phyloP scores from a whole-genome alignment of 169 alveolate genomes.

The Perkinsus chesapeaki region DNA sequence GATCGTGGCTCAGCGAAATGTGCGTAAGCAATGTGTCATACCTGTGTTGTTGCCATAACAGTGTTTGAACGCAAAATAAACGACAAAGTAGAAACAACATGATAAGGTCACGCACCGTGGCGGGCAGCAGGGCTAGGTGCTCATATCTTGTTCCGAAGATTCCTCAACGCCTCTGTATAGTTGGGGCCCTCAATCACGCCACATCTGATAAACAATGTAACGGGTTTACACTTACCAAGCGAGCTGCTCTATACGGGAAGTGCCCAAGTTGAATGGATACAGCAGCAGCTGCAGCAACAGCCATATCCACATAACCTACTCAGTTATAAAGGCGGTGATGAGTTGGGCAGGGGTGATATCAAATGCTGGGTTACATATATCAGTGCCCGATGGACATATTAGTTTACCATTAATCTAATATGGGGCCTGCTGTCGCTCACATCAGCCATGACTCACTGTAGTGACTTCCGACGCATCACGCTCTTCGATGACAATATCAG shows the following conservation, averaged over 20 bases:
- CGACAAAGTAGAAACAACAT: too few relatives aligned
- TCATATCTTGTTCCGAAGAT: not conserved
- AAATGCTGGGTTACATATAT: not conserved
- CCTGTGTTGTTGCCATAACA: too few relatives aligned
- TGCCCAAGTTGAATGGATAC: not conserved
- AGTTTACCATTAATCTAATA: not conserved
- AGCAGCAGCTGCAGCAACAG: not conserved
- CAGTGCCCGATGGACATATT: not conserved
- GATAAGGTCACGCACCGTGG: too few relatives aligned
- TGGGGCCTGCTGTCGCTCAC: not conserved
- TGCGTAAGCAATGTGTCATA: too few relatives aligned
- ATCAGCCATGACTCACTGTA: not conserved
- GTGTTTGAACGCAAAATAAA: too few relatives aligned
- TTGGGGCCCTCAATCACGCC: not conserved
- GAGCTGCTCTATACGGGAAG: not conserved
- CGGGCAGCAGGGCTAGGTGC: too few relatives aligned
- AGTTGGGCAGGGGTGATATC: slow-evolving; percentile 24
- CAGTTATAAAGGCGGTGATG: slow-evolving; percentile 21
- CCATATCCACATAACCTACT: not conserved
- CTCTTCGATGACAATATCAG: slow-evolving; percentile 3
- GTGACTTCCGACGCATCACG: not conserved
- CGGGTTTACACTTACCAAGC: not conserved
- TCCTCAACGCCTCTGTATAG: not conserved
- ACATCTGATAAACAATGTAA: not conserved
- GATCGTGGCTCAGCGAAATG: too few relatives aligned